A percentile compares a stretch with the other conserved stretches of the same genome.
phyloP scores from a whole-genome alignment of 768 basidiomycete genomes.

The Serendipita sp. region DNA sequence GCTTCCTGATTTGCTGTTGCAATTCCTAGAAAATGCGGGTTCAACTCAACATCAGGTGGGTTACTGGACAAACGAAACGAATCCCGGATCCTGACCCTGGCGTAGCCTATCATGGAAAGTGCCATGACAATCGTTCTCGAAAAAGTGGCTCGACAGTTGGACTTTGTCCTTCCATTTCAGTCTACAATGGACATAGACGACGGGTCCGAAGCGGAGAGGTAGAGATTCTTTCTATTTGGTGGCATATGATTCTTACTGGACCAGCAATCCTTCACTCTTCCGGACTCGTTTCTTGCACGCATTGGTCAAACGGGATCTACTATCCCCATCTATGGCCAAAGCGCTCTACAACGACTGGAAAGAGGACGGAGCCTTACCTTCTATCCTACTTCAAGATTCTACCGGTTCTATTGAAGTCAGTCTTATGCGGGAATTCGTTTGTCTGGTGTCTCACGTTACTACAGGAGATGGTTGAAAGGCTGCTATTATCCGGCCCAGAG shows the following conservation, averaged over 20 bases:
- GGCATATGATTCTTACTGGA: too few relatives aligned
- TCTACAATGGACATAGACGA: not conserved
- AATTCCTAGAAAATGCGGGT: not conserved
- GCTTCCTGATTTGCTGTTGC: not conserved
- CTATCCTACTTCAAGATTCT: not conserved
- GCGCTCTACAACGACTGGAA: not conserved
- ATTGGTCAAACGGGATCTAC: not conserved
- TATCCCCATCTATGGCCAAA: not conserved
- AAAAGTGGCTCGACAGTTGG: not conserved
- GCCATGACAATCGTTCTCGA: not conserved
- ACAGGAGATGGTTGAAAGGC: not conserved
- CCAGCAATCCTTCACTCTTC: not conserved
- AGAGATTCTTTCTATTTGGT: not conserved
- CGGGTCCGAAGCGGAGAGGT: not conserved
- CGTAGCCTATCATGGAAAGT: not conserved
- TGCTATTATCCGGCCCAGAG: not conserved
- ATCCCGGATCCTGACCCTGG: not conserved
- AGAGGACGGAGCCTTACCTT: not conserved
- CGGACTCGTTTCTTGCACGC: not conserved
- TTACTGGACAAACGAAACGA: not conserved
- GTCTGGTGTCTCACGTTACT: not conserved
- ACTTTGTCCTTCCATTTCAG: not conserved
- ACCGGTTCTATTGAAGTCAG: not conserved
- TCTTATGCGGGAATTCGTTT: not conserved
- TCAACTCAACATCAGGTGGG: not conserved